Evolutionary conservation across 345 rosid genomes (phyloP).

Genomic region (Laguncularia racemosa): DNA sequence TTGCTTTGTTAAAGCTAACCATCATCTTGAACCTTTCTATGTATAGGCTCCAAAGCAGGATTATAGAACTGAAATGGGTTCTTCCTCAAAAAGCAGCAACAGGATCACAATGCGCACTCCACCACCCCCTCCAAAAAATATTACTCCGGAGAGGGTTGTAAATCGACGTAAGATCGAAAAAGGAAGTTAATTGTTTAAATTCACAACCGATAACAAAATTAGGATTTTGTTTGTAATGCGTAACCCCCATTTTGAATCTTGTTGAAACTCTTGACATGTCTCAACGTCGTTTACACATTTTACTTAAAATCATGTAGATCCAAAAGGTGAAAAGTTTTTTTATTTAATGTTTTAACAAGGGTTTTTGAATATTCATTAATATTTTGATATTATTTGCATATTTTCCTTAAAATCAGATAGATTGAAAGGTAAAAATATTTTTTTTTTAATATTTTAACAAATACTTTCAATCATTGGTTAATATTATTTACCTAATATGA

Average conservation of each 20-base stretch:
- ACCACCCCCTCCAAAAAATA: constrained; percentile 17
- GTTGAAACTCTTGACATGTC: no score
- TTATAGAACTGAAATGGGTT: constrained; percentile 43
- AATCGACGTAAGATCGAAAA: constrained; percentile 57
- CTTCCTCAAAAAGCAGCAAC: constrained; percentile 57
- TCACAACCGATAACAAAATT: no score
- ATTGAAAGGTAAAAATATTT: not conserved
- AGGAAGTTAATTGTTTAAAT: no score
- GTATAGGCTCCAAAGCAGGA: constrained; percentile 46
- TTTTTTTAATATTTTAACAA: not conserved
- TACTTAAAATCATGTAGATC: no score
- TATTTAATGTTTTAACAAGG: no score
- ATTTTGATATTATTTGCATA: not conserved
- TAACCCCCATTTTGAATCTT: no score
- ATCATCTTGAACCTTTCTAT: not conserved
- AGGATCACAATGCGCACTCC: constrained; percentile 41
- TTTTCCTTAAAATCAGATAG: not conserved
- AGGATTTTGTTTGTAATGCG: no score
- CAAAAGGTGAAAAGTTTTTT: no score
- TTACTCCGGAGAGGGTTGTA: constrained; percentile 42
- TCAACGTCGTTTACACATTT: no score
- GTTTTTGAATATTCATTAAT: no score
- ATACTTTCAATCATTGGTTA: no score
- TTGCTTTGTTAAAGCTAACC: not conserved
- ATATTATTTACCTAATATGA: no score